These are phyloP conservation scores for Annulohypoxylon stygium DNA, from an alignment of 495 filamentous ascomycete species.

Conservation along the genomic window DNA sequence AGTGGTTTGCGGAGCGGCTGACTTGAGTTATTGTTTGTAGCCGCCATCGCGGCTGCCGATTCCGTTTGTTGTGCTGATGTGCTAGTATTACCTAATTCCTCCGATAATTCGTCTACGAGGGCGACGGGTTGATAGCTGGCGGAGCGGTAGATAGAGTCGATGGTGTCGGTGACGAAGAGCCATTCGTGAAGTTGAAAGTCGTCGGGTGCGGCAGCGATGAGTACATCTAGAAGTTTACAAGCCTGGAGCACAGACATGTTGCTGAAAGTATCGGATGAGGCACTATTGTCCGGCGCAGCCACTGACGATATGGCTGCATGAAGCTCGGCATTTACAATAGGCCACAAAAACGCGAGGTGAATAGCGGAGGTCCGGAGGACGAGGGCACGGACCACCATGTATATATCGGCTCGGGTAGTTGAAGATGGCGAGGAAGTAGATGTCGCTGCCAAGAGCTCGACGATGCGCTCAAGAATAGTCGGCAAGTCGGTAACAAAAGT, in stretches of 20 bases:
- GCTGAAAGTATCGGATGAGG: constrained; percentile 76
- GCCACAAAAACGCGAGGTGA: constrained; percentile 88
- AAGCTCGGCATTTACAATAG: constrained; percentile 86
- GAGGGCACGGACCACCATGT: constrained; percentile 87
- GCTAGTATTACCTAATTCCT: constrained; percentile 73
- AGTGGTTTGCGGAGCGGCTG: constrained; percentile 57
- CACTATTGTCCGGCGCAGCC: constrained; percentile 72
- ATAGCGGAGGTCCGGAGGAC: constrained; percentile 79
- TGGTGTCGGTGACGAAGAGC: constrained; percentile 96
- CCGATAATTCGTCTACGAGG: constrained; percentile 86
- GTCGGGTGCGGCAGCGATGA: constrained; percentile 88
- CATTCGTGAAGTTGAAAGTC: constrained; percentile 97
- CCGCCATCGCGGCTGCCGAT: constrained; percentile 48
- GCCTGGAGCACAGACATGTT: constrained; percentile 83
- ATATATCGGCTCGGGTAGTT: constrained; percentile 86
- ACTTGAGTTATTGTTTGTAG: constrained; percentile 20
- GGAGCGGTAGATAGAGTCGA: constrained; percentile 93
- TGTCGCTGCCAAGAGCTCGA: constrained; percentile 88
- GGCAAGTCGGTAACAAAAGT: constrained; percentile 82
- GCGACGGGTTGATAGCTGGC: constrained; percentile 78
- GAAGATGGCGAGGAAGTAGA: constrained; percentile 92
- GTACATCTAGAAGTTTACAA: constrained; percentile 88
- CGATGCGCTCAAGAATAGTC: constrained; percentile 81
- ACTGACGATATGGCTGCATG: constrained; percentile 84
- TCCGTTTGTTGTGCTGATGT: constrained; percentile 45